Percentiles rank a stretch among this genome's conserved stretches.
Evolutionary conservation across 257 asterid genomes (phyloP).

Genomic region (Solanum chaucha): DNA sequence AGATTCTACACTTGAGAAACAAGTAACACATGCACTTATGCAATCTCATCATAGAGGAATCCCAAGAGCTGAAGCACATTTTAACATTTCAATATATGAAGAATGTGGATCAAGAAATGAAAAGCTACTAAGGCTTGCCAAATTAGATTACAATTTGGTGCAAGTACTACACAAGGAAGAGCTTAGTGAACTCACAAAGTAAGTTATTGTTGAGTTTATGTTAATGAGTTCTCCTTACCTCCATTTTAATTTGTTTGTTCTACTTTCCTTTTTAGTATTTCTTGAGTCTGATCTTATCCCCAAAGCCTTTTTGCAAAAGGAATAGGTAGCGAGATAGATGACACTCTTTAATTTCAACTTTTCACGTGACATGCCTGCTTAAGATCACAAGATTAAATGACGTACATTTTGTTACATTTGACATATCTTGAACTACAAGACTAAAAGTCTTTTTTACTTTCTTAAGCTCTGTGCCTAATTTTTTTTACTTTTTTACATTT

Average conservation of each 20-base stretch:
- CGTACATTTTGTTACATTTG: not conserved
- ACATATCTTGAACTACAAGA: not conserved
- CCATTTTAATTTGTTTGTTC: not conserved
- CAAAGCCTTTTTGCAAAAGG: no score
- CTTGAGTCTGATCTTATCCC: no score
- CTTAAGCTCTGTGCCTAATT: no score
- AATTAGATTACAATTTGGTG: conserved; percentile 20
- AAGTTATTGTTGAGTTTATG: not conserved
- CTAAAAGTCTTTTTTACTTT: not conserved
- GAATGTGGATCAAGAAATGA: conserved; percentile 7
- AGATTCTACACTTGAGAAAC: not conserved
- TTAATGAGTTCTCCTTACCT: not conserved
- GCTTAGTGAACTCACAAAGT: conserved; percentile 20
- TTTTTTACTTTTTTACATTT: no score
- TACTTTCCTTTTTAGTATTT: not conserved
- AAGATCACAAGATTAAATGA: not conserved
- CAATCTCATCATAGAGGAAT: conserved; percentile 19
- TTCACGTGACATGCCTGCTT: not conserved
- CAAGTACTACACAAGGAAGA: conserved; percentile 26
- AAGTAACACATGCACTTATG: not conserved
- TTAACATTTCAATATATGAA: conserved; percentile 16
- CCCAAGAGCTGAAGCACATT: conserved; percentile 24
- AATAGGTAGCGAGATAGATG: no score
- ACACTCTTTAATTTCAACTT: no score
- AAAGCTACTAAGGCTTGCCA: conserved; percentile 19